These are phyloP conservation scores for Haplographium delicatum DNA, from an alignment of 495 filamentous ascomycete species.

Conservation along the genomic window DNA sequence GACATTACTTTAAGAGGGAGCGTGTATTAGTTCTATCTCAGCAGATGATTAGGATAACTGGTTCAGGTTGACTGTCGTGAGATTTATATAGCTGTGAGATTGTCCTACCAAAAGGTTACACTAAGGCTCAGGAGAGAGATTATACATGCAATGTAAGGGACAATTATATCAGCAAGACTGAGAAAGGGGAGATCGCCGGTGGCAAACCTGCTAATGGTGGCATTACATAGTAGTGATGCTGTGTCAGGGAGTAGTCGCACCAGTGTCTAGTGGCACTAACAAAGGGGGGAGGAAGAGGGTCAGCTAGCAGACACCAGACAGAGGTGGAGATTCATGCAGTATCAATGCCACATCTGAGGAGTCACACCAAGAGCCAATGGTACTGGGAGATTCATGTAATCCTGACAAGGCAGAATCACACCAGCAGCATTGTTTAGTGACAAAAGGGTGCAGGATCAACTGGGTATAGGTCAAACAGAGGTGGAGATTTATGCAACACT, in stretches of 20 bases:
- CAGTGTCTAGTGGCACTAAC: conserved; percentile 5
- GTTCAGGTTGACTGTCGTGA: not conserved
- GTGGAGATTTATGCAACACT: conserved; percentile 4
- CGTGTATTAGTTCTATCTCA: not conserved
- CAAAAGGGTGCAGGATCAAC: too few relatives aligned
- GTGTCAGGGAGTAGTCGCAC: conserved; percentile 11
- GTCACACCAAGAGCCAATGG: not conserved
- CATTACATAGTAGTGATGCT: conserved; percentile 5
- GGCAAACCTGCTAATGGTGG: conserved; percentile 10
- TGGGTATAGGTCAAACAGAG: conserved; percentile 6
- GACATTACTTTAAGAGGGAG: not conserved
- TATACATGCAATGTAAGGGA: conserved; percentile 12
- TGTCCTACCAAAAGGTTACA: too few relatives aligned
- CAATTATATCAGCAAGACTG: conserved; percentile 11
- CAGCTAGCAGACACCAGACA: not conserved
- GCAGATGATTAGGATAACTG: not conserved
- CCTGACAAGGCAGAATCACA: not conserved
- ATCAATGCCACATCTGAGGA: not conserved
- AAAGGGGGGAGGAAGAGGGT: conserved; percentile 1
- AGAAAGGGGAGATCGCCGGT: conserved; percentile 17
- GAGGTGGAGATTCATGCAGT: conserved; percentile 7
- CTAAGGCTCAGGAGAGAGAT: too few relatives aligned
- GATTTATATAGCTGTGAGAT: too few relatives aligned
- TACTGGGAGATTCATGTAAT: conserved; percentile 1
- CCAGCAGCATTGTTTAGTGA: too few relatives aligned